A percentile compares a stretch with the other conserved stretches of the same genome.
Conservation (phyloP, 805 yeast genomes). For the Grigorovia transvaalensis region DNA sequence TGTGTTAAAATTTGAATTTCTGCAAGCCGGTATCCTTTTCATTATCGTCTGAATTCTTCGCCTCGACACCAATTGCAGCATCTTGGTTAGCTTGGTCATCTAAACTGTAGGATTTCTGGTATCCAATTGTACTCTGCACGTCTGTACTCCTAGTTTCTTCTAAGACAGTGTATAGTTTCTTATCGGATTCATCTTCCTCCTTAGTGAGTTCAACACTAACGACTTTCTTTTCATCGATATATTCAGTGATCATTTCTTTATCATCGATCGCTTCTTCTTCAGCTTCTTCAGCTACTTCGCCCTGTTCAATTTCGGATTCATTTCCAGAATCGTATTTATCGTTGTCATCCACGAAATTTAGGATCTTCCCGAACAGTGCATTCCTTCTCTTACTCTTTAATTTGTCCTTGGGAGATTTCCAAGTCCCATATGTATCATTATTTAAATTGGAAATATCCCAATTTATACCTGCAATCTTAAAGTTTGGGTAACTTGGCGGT, state of each 20-base stretch:
- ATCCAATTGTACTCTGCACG: background rate
- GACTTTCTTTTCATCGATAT: background rate
- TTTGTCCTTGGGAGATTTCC: constrained; percentile 3
- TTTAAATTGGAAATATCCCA: constrained; percentile 32
- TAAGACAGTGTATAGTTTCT: constrained; percentile 15
- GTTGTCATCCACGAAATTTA: constrained; percentile 21
- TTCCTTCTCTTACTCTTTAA: constrained; percentile 7
- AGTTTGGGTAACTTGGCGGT: constrained; percentile 71
- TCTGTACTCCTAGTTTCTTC: constrained; percentile 8
- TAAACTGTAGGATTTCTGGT: background rate
- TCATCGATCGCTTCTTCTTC: background rate
- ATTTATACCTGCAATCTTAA: constrained; percentile 47
- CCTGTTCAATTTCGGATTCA: constrained; percentile 10
- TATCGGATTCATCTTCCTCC: constrained; percentile 1
- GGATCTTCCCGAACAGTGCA: constrained; percentile 24
- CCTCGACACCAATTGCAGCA: background rate
- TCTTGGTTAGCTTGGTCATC: background rate
- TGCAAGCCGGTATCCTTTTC: constrained; percentile 9
- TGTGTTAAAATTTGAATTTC: constrained; percentile 15
- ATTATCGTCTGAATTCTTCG: background rate
- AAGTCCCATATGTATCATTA: constrained; percentile 27
- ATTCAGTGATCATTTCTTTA: background rate
- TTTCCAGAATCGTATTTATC: background rate
- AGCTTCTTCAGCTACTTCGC: constrained; percentile 5
- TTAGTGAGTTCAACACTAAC: background rate